phyloP scores from a whole-genome alignment of 2,329 filamentous ascomycete genomes.

The Trichoderma atrobrunneum region DNA sequence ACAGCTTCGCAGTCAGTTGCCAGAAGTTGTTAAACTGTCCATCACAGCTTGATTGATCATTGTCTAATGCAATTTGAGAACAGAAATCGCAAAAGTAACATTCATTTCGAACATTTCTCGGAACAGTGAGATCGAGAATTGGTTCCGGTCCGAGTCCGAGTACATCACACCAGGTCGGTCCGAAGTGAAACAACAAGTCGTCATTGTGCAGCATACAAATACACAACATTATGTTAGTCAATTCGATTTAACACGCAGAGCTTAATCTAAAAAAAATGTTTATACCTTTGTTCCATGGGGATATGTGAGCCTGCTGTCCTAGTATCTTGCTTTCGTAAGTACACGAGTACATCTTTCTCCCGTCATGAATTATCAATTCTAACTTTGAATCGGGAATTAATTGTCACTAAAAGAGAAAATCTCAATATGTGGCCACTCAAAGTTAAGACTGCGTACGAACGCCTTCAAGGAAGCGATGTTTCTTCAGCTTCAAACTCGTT shows the following conservation, averaged over 20 bases:
- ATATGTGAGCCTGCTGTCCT: neutral
- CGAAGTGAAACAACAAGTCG: neutral
- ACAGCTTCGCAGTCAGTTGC: too few relatives aligned
- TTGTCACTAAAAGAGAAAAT: neutral
- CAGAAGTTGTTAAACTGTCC: too few relatives aligned
- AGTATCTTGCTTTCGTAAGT: too few relatives aligned
- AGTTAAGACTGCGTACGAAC: neutral
- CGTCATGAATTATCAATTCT: neutral
- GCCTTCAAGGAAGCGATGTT: neutral
- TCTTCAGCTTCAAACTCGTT: neutral
- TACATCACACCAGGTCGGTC: neutral
- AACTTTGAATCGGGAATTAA: neutral
- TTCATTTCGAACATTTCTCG: neutral
- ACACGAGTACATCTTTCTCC: too few relatives aligned
- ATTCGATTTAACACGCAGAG: neutral
- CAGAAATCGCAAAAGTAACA: too few relatives aligned
- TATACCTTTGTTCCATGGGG: neutral
- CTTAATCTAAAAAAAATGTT: neutral
- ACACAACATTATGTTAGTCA: rapidly evolving
- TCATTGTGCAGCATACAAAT: neutral
- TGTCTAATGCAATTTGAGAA: too few relatives aligned
- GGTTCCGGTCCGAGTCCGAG: neutral
- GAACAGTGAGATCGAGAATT: neutral
- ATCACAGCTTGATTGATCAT: too few relatives aligned
- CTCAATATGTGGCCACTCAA: neutral